phyloP scores from a whole-genome alignment of 2,329 filamentous ascomycete genomes.

The Periconia sp. region DNA sequence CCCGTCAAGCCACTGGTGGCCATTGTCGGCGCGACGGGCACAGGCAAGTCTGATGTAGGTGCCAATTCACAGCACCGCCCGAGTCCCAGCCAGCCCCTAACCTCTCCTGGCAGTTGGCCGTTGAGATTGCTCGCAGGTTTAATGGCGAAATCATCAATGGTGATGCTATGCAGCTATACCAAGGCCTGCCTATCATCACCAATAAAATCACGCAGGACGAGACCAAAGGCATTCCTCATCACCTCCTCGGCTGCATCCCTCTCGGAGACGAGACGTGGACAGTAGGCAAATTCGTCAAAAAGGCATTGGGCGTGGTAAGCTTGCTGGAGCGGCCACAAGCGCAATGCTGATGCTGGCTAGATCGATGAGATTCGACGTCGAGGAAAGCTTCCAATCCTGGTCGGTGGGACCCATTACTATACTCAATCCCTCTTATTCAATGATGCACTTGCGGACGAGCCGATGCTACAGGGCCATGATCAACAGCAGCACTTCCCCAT shows the following conservation, averaged over 20 bases:
- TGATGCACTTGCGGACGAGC: constrained; percentile 65
- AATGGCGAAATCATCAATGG: constrained; percentile 96
- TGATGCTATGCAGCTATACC: constrained; percentile 98
- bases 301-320: constrained; percentile 63
- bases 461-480: constrained; percentile 37
- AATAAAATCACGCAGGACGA: constrained; percentile 85
- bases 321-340: background rate
- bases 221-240: constrained; percentile 81
- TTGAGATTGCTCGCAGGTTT: constrained; percentile 81
- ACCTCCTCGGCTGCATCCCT: constrained; percentile 80
- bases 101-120: constrained; percentile 71
- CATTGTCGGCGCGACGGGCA: constrained; percentile 88
- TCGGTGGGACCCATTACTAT: constrained; percentile 96
- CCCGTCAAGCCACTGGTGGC: constrained; percentile 69
- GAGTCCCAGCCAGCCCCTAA: constrained; percentile 36
- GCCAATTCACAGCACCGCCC: too few species aligned
- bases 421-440: constrained; percentile 86
- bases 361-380: constrained; percentile 80
- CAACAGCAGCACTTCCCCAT: constrained; percentile 64
- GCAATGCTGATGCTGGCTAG: constrained; percentile 22
- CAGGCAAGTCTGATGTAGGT: constrained; percentile 86
- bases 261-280: constrained; percentile 82
- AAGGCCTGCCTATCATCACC: constrained; percentile 89
- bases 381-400: constrained; percentile 84
- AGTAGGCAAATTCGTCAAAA: constrained; percentile 76